These are phyloP conservation scores for Clarireedia paspali DNA, from an alignment of 2,329 filamentous ascomycete species.

Conservation along the genomic window DNA sequence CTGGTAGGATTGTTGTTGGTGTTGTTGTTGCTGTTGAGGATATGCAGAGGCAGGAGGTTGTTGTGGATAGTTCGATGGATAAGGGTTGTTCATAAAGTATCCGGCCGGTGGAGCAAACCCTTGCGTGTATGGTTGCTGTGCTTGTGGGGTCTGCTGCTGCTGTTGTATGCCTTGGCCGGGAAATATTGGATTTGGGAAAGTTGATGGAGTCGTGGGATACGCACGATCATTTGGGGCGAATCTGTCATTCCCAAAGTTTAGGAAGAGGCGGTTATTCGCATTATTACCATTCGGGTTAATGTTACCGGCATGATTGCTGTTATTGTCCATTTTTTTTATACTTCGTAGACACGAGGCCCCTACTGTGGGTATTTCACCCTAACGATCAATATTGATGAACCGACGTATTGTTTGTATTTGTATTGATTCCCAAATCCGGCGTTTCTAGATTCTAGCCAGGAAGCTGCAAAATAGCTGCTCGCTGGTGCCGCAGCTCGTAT, in stretches of 20 bases:
- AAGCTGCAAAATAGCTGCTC: too few relatives aligned
- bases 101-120: slow-evolving; percentile 37
- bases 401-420: background rate
- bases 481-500: too few relatives aligned
- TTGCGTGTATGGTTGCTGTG: slow-evolving; percentile 36
- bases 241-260: slow-evolving; percentile 40
- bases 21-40: slow-evolving; percentile 46
- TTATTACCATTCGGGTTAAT: slow-evolving; percentile 12
- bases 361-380: background rate
- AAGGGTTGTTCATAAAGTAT: slow-evolving; percentile 55
- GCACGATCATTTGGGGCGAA: slow-evolving; percentile 58
- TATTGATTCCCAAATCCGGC: background rate
- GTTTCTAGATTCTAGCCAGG: too few relatives aligned
- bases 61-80: slow-evolving; percentile 38
- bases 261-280: slow-evolving; percentile 23
- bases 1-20: slow-evolving; percentile 39
- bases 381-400: background rate
- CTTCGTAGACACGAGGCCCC: background rate
- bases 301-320: slow-evolving; percentile 10
- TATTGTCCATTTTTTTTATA: slow-evolving; percentile 8
- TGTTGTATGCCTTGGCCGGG: slow-evolving; percentile 29
- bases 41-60: slow-evolving; percentile 43
- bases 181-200: slow-evolving; percentile 82
- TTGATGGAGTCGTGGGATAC: slow-evolving; percentile 87
- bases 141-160: slow-evolving; percentile 29